Percentiles rank a stretch among this genome's conserved stretches.
Conservation (phyloP, 2,329 filamentous ascomycete genomes). For the Sclerotinia spermophila region DNA sequence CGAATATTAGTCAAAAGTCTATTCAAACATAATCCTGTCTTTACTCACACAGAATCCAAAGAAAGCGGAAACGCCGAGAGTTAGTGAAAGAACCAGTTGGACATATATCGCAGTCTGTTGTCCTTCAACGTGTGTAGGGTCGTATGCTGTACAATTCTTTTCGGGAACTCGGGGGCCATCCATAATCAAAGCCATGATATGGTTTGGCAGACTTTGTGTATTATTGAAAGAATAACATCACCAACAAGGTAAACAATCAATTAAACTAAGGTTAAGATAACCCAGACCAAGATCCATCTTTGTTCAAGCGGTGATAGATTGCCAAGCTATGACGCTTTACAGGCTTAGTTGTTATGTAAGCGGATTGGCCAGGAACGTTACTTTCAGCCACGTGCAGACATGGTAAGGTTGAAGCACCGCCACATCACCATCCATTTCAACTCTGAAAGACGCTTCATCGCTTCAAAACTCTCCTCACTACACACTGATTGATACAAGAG, state of each 20-base stretch:
- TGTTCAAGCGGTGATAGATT: not conserved
- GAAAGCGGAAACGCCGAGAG: slow-evolving; percentile 68
- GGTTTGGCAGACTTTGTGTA: not conserved
- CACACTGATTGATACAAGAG: not conserved
- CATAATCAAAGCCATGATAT: slow-evolving; percentile 23
- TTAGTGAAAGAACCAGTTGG: slow-evolving; percentile 69
- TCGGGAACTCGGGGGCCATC: slow-evolving; percentile 12
- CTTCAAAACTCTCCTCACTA: not conserved
- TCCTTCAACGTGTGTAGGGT: slow-evolving; percentile 33
- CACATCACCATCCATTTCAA: not conserved
- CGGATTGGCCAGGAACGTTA: not conserved
- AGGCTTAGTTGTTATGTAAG: not conserved
- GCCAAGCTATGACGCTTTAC: slow-evolving; percentile 11
- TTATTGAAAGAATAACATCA: slow-evolving; percentile 9
- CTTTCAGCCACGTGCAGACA: not conserved
- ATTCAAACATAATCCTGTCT: slow-evolving; percentile 5
- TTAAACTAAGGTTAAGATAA: not conserved
- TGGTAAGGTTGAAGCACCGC: not conserved
- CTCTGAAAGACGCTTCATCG: not conserved
- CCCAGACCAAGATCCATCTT: slow-evolving; percentile 4
- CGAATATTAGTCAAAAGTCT: slow-evolving; percentile 31
- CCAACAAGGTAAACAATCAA: not conserved
- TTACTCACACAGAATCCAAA: slow-evolving; percentile 68
- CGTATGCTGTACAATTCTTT: slow-evolving; percentile 28
- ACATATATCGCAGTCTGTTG: slow-evolving; percentile 40